These are phyloP conservation scores for Cardamine resedifolia DNA, from an alignment of 345 rosid genomes.

Conservation along the genomic window DNA sequence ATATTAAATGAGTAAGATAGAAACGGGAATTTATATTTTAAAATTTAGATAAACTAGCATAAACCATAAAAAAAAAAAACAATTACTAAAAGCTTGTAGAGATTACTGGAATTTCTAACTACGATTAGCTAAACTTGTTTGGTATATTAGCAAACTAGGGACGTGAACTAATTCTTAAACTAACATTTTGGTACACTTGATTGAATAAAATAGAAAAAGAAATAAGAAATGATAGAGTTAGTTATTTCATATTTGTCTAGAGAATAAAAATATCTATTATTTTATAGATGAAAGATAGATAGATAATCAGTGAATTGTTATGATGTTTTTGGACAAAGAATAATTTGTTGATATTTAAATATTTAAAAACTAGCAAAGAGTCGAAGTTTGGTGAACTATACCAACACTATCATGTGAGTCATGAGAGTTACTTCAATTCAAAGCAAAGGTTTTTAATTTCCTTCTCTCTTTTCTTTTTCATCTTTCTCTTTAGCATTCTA, in stretches of 20 bases:
- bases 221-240: not conserved
- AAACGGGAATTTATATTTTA: not conserved
- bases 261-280: not conserved
- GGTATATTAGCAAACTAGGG: not conserved
- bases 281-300: conserved; percentile 19
- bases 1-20: not conserved
- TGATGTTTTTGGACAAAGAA: conserved; percentile 34
- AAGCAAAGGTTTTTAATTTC: conserved; percentile 26
- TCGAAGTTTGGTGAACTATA: conserved; percentile 28
- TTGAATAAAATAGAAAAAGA: not conserved
- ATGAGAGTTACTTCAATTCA: conserved; percentile 40
- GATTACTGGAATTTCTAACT: too few relatives aligned
- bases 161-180: not conserved
- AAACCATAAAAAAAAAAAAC: not conserved
- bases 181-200: not conserved
- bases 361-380: not conserved
- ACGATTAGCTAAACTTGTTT: not conserved
- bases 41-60: not conserved
- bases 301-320: conserved; percentile 24
- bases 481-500: conserved; percentile 11
- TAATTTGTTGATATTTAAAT: conserved; percentile 11
- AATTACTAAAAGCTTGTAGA: not conserved
- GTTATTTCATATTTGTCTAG: conserved; percentile 4
- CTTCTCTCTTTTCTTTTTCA: conserved; percentile 10
- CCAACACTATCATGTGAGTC: conserved; percentile 36